A percentile compares a stretch with the other conserved stretches of the same genome.
Evolutionary conservation across 768 basidiomycete genomes (phyloP).

Genomic region (Royoungia palumana): DNA sequence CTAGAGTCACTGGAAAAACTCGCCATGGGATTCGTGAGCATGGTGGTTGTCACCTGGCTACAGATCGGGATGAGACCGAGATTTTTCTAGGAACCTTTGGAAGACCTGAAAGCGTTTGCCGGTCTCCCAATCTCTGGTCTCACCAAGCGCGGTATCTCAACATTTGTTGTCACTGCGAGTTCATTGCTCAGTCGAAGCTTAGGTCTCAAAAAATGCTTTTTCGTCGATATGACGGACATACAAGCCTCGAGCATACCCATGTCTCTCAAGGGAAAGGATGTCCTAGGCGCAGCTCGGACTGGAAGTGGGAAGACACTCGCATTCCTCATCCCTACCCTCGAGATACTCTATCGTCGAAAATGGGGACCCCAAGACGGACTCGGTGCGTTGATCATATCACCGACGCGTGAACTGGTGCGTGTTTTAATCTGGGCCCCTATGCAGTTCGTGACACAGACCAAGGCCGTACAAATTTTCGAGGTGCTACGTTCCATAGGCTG

Average conservation of each 20-base stretch:
- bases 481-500: constrained; percentile 91
- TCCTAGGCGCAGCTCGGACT: constrained; percentile 66
- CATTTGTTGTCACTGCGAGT: background rate
- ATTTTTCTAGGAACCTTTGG: constrained; percentile 45
- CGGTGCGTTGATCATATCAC: constrained; percentile 90
- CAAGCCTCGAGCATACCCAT: constrained; percentile 59
- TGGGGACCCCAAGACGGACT: constrained; percentile 75
- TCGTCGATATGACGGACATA: constrained; percentile 83
- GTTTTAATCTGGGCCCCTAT: background rate
- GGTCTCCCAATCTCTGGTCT: constrained; percentile 75
- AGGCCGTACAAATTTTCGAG: constrained; percentile 99
- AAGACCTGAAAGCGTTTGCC: constrained; percentile 52
- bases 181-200: constrained; percentile 2
- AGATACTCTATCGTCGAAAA: constrained; percentile 58
- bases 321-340: constrained; percentile 65
- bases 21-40: constrained; percentile 50
- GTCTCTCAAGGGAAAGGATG: constrained; percentile 59
- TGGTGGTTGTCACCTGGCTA: background rate
- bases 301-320: constrained; percentile 76
- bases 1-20: constrained; percentile 48
- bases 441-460: constrained; percentile 5
- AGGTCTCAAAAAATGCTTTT: constrained; percentile 88
- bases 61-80: constrained; percentile 9
- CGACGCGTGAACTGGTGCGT: constrained; percentile 86
- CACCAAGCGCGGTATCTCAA: constrained; percentile 63